Evolutionary conservation across 768 basidiomycete genomes (phyloP).

Genomic region (Boletus bicolor): DNA sequence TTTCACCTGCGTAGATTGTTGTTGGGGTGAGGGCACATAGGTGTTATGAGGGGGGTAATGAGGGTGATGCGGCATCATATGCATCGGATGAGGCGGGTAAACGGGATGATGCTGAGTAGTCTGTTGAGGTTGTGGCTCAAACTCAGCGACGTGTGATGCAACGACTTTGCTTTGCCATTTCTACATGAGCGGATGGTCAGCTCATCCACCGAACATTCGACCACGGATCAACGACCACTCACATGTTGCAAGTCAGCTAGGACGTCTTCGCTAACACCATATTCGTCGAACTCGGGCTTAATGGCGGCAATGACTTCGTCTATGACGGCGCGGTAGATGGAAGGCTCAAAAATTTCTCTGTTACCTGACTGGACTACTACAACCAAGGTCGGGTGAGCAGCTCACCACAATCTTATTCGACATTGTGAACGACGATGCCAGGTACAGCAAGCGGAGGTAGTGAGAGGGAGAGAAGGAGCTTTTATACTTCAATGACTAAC

Average conservation of each 20-base stretch:
- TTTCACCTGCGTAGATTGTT: slow-evolving; percentile 54
- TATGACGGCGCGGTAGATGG: slow-evolving; percentile 90
- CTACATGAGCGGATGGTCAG: slow-evolving; percentile 38
- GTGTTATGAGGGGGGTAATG: slow-evolving; percentile 56
- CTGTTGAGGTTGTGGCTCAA: slow-evolving; percentile 58
- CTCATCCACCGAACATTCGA: slow-evolving; percentile 4
- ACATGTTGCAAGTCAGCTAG: slow-evolving; percentile 86
- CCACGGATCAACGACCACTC: slow-evolving; percentile 36
- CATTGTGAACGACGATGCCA: slow-evolving; percentile 50
- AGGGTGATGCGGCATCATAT: slow-evolving; percentile 53
- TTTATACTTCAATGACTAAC: slow-evolving; percentile 40
- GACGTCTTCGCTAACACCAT: slow-evolving; percentile 89
- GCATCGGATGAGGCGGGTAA: slow-evolving; percentile 61
- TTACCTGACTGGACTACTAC: slow-evolving; percentile 54
- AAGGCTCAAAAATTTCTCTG: slow-evolving; percentile 69
- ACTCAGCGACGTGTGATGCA: slow-evolving; percentile 93
- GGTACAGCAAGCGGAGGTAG: slow-evolving; percentile 32
- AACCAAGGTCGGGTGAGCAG: slow-evolving; percentile 61
- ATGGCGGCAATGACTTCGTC: slow-evolving; percentile 90
- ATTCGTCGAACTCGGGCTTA: slow-evolving; percentile 95
- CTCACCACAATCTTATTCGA: slow-evolving; percentile 99
- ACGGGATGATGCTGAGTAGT: slow-evolving; percentile 47
- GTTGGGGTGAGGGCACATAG: slow-evolving; percentile 39
- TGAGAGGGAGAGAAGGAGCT: slow-evolving; percentile 33
- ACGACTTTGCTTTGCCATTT: slow-evolving; percentile 97